phyloP scores from a whole-genome alignment of 805 yeast species.

The Diddensiella transvaalensis region DNA sequence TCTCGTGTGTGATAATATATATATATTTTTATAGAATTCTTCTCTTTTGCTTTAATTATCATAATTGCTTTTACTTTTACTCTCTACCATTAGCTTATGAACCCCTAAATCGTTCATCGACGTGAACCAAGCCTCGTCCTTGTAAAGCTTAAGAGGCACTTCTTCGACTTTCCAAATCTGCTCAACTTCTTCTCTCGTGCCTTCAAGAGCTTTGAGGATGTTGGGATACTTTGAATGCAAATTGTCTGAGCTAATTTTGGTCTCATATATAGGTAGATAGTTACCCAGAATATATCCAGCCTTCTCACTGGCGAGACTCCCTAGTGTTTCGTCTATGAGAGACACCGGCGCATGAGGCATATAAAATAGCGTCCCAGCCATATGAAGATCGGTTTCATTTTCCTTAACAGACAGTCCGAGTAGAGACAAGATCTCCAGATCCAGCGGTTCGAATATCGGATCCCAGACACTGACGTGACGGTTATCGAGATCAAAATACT shows the following conservation, averaged over 20 bases:
- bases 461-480: slow-evolving; percentile 51
- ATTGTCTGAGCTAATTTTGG: slow-evolving; percentile 41
- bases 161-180: slow-evolving; percentile 16
- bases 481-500: slow-evolving; percentile 22
- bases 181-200: neutral
- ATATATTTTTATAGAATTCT: neutral
- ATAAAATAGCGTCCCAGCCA: slow-evolving; percentile 44
- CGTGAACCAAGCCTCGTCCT: slow-evolving; percentile 28
- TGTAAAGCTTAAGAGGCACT: slow-evolving; percentile 15
- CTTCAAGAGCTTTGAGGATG: neutral
- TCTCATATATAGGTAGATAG: slow-evolving; percentile 51
- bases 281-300: slow-evolving; percentile 43
- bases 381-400: slow-evolving; percentile 16
- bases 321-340: slow-evolving; percentile 21
- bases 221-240: slow-evolving; percentile 43
- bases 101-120: too few species aligned
- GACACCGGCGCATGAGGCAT: slow-evolving; percentile 73
- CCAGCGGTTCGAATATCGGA: slow-evolving; percentile 55
- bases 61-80: slow-evolving; percentile 1
- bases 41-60: neutral
- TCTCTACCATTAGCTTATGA: too few species aligned
- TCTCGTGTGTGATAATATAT: slow-evolving; percentile 1
- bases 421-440: slow-evolving; percentile 35
- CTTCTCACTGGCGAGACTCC: slow-evolving; percentile 12
- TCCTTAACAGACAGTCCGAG: slow-evolving; percentile 31